Base-by-base conservation (phyloP, 352 stramenopile genomes). In the Phytophthora melonis region DNA sequence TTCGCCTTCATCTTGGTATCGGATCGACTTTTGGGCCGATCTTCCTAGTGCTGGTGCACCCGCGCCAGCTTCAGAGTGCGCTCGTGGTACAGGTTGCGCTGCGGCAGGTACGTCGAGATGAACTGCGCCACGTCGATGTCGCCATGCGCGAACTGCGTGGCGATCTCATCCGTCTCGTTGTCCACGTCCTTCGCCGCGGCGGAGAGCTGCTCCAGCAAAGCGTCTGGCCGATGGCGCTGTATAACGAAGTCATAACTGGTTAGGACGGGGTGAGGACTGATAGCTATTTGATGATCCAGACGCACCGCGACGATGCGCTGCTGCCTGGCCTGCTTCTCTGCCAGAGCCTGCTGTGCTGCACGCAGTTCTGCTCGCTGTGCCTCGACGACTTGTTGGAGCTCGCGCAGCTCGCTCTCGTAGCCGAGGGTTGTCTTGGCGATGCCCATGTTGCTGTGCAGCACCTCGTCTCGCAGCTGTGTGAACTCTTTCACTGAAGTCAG, bases 401-500 rank as follows among this genome's bases (percentile, higher is more conserved):
- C 75, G 3, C 72, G 79, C 67, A 94, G 61, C 30, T 81, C 72
- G 8, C 32, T 73, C 41, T 96, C 87, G 68, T 91, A 83, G 8
- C 62, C 63, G 1, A 96, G 79, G 57, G 88, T 93, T 49, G 82
- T 88, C 58, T 92, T 81, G 19, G 89, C 89, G 58, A 92, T 92
- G 30, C 74, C 72, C 72, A 93, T 91, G 66, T 96, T 96, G 67
- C 87, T 90, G 27, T 79, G 83, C 75, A 96, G 84, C 19, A 94
- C 80, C 50, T 94, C 86, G 50, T 93, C 86, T 27, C 87, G 84
- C 4, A 94, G 60, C 61, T 91, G 84, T 36, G 82, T 81, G 43
- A 96, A 96, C 53, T 92, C 84, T 32, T 91, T 76, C 1, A 93
- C 83, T 1, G 70, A 81, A 49, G 83, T 72, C 63, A 94, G 77